Evolutionary conservation across 2,329 filamentous ascomycete genomes (phyloP).

Genomic region (Mariannaea sp.): DNA sequence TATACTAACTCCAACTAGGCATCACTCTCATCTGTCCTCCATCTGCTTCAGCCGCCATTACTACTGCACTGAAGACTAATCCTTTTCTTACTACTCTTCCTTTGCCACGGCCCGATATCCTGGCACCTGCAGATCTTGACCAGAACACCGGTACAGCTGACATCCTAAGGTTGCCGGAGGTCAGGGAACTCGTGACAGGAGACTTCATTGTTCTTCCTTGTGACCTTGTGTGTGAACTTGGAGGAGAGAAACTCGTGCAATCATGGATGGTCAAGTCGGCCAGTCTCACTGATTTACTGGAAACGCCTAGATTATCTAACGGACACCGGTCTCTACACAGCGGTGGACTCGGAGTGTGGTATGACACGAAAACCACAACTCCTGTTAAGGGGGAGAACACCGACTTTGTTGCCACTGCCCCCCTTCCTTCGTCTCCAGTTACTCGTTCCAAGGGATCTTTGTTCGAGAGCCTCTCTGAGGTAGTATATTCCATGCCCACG

Average conservation of each 20-base stretch:
- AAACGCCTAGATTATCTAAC: constrained; percentile 49
- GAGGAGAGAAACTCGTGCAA: constrained; percentile 80
- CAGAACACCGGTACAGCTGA: constrained; percentile 89
- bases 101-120: constrained; percentile 72
- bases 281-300: constrained; percentile 66
- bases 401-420: constrained; percentile 83
- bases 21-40: constrained; percentile 68
- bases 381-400: constrained; percentile 89
- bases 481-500: constrained; percentile 86
- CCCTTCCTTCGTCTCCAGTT: constrained; percentile 61
- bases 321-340: constrained; percentile 54
- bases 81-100: constrained; percentile 77
- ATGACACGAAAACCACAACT: constrained; percentile 77
- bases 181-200: constrained; percentile 75
- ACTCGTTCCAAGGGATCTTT: constrained; percentile 61
- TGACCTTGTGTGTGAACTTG: constrained; percentile 88
- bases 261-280: constrained; percentile 89
- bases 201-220: constrained; percentile 94
- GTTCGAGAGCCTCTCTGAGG: constrained; percentile 70
- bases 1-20: constrained; percentile 49
- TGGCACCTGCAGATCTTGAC: constrained; percentile 76
- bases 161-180: constrained; percentile 81
- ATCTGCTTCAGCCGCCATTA: constrained; percentile 69
- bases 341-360: constrained; percentile 89
- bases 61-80: constrained; percentile 74